phyloP scores from a whole-genome alignment of 495 filamentous ascomycete genomes.

The Emericellopsis terricola region DNA sequence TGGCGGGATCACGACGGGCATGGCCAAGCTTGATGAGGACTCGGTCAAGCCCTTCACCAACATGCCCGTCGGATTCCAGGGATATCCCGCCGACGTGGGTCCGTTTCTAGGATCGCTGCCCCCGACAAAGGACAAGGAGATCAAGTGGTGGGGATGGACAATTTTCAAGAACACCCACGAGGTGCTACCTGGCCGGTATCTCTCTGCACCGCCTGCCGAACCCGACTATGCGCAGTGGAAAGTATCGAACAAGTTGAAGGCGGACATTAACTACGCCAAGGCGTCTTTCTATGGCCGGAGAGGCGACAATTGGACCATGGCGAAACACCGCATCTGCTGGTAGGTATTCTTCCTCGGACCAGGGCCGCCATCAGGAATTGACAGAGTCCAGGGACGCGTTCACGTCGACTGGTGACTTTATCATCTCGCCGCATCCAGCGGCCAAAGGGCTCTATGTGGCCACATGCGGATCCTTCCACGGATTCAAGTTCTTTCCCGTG shows the following conservation, averaged over 20 bases:
- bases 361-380: not conserved
- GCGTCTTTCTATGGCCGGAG: slow-evolving; percentile 9
- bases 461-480: slow-evolving; percentile 22
- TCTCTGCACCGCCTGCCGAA: slow-evolving; percentile 30
- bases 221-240: slow-evolving; percentile 29
- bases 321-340: slow-evolving; percentile 19
- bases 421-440: slow-evolving; percentile 31
- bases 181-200: slow-evolving; percentile 14
- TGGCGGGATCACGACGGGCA: slow-evolving; percentile 34
- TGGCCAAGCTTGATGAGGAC: slow-evolving; percentile 14
- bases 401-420: slow-evolving; percentile 28
- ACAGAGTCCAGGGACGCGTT: slow-evolving; percentile 15
- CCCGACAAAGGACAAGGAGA: slow-evolving; percentile 17
- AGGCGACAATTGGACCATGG: slow-evolving; percentile 6
- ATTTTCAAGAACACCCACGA: slow-evolving; percentile 33
- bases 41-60: slow-evolving; percentile 10
- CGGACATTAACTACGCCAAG: slow-evolving; percentile 11
- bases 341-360: slow-evolving; percentile 4
- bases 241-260: slow-evolving; percentile 15
- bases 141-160: slow-evolving; percentile 34
- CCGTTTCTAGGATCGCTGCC: slow-evolving; percentile 16
- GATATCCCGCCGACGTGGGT: slow-evolving; percentile 6
- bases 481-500: slow-evolving; percentile 38
- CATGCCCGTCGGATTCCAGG: slow-evolving; percentile 18
- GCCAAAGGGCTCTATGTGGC: slow-evolving; percentile 22